phyloP scores from a whole-genome alignment of 2,329 filamentous ascomycete species.

The Diaporthe destruens region DNA sequence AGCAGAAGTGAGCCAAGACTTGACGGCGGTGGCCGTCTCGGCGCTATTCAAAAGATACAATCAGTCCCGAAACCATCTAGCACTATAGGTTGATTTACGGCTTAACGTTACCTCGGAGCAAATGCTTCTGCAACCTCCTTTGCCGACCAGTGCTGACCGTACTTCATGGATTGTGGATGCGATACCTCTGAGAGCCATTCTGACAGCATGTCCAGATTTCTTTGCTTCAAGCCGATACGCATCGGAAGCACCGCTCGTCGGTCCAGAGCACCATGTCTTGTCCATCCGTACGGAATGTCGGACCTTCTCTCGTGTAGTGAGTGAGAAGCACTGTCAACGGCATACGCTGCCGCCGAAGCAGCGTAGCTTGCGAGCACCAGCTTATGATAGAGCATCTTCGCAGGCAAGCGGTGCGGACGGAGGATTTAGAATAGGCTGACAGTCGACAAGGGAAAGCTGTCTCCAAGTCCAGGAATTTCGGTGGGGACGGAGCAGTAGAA shows the following conservation, averaged over 20 bases:
- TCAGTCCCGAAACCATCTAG: neutral
- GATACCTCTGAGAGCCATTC: conserved; percentile 37
- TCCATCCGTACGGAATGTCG: conserved; percentile 36
- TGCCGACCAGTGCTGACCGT: conserved; percentile 40
- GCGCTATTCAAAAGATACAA: conserved; percentile 12
- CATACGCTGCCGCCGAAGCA: conserved; percentile 24
- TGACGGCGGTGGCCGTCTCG: conserved; percentile 37
- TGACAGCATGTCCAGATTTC: conserved; percentile 37
- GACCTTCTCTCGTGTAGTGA: conserved; percentile 38
- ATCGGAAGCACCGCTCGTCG: conserved; percentile 39
- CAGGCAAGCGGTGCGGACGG: neutral
- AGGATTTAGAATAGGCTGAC: neutral
- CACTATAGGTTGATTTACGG: too few species aligned
- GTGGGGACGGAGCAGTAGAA: neutral
- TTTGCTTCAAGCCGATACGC: conserved; percentile 40
- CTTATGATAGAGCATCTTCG: conserved; percentile 20
- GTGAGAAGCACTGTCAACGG: conserved; percentile 15
- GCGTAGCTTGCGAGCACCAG: conserved; percentile 12
- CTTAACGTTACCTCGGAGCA: conserved; percentile 29
- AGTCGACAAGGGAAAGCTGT: neutral
- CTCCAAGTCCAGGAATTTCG: neutral
- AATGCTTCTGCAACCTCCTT: conserved; percentile 40
- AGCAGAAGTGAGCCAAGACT: conserved; percentile 34
- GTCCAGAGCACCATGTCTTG: conserved; percentile 35
- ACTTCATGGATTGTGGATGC: conserved; percentile 35